Base-by-base conservation (phyloP, 2,329 filamentous ascomycete genomes). In the Leptographium galeiforme region DNA sequence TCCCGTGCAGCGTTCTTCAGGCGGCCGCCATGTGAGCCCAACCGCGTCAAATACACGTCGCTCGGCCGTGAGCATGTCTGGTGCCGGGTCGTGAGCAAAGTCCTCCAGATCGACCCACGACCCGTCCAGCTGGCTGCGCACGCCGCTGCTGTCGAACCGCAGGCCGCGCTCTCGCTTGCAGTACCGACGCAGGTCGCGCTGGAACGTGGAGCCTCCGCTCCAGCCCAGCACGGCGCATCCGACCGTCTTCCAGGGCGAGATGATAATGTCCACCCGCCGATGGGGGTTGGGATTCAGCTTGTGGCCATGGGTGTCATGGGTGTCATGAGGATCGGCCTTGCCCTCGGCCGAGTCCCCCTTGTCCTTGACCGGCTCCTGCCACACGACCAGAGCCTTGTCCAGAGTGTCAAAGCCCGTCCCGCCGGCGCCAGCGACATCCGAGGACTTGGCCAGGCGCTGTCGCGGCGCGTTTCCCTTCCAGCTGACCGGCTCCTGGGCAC, bases 91-190 rank as follows among this genome's bases (percentile, higher is more conserved):
- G 25, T 64, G 62, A 1, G 63, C 63, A 52, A 62, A 75, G 63
- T 71, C 85, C 76, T 82, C 79, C 8, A 93, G 61, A 65, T 93
- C 82, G n/a, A 91, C 78, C 72, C 83, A 82, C 4, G 69, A 68
- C 2, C 87, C 87, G 52, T 82, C 79, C 10, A 62, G 66, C 10
- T 83, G 74, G 61, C 81, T 81, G 46, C 89, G 76, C 12, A 95
- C 79, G 0, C 93, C 93, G 62, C 87, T 94, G 57, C 86, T 93
- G 64, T 96, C 90, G 63, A 97, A 97, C 75, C 93, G 95, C 75
- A 88, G 84, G 0, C 73, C 73, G 61, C 79, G 82, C 54, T 77
- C 73, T 40, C 81, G 75, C 66, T 87, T 90, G 56, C 84, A 88
- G 67, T 91, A 95, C 38, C 84, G 72, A 43, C 91, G 74, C 52